Evolutionary conservation across 2,329 filamentous ascomycete genomes (phyloP).

Genomic region (Fusarium sambucinum): DNA sequence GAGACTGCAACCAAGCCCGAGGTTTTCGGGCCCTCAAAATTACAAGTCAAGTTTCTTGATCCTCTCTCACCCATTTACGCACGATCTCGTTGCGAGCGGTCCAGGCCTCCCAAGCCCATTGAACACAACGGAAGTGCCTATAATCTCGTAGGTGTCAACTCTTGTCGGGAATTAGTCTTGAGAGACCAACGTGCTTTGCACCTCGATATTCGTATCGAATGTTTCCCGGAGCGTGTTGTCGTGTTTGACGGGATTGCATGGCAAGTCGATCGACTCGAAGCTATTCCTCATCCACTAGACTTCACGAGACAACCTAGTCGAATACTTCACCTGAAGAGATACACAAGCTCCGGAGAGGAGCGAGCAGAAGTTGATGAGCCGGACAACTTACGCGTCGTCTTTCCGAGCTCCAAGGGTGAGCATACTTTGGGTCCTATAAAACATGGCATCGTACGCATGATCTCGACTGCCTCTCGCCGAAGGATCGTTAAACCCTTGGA

Average conservation of each 20-base stretch:
- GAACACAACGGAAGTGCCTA: neutral
- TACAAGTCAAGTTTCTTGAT: neutral
- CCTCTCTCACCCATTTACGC: neutral
- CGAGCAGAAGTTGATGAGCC: neutral
- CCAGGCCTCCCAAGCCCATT: neutral
- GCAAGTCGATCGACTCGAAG: constrained; percentile 6
- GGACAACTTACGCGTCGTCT: neutral
- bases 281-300: neutral
- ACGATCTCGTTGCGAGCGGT: neutral
- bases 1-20: neutral
- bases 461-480: neutral
- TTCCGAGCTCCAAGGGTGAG: neutral
- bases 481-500: neutral
- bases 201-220: constrained; percentile 3
- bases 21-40: neutral
- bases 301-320: neutral
- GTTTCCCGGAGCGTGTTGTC: neutral
- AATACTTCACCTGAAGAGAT: neutral
- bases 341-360: fast-evolving
- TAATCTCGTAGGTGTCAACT: neutral
- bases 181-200: constrained; percentile 6
- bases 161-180: neutral
- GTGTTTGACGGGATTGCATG: neutral
- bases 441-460: constrained; percentile 19
- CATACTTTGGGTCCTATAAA: constrained; percentile 7